Evolutionary conservation across 805 yeast genomes (phyloP), one percentile per base, ranked within the genome.

Genomic region (Metschnikowia anglica): DNA sequence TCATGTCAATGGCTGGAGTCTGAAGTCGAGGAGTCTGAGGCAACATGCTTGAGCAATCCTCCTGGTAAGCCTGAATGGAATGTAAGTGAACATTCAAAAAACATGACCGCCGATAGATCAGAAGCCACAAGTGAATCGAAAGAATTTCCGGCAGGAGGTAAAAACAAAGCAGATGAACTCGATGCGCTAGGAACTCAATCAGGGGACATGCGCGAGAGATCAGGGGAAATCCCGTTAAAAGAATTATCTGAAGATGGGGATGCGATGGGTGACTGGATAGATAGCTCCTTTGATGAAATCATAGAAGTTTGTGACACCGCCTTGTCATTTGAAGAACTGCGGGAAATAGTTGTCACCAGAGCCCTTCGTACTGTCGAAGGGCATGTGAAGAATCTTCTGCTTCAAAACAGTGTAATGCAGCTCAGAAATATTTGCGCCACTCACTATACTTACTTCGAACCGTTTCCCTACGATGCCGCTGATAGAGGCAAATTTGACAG

Each of bases 371-470:
- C 20, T 5, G 27, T 47, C 24, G 51, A 41, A 26, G 31, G 33
- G 2, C 38, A 32, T 10, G 34, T 34, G 6, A 37, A 29, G 18
- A 28, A 23, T 13, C 37, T 49, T 4, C 30, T 32, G 18, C 41
- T 87, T 40, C 82, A 77, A 49, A 88, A 87, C 54, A 54, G 80
- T 53, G 72, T 85, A 66, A 88, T 90, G 88, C 97, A 90, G 61
- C 70, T 90, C 39, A 72, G 99, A 33, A 79, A 83, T 45, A 77
- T 88, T 7, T 89, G 97, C 52, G 83, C 88, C 56, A 84, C 97
- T 0, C 96, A 97, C 0, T 85, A 84, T 56, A 60, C 86, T 32
- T 88, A 85, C 58, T 88, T 83, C 63, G 84, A 81, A 49, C 98
- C 98, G 0, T 87, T 66, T 37, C 54, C 55, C 11, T 40, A 82